Evolutionary conservation across 2,329 filamentous ascomycete genomes (phyloP).

Genomic region (Camillea tinctor): DNA sequence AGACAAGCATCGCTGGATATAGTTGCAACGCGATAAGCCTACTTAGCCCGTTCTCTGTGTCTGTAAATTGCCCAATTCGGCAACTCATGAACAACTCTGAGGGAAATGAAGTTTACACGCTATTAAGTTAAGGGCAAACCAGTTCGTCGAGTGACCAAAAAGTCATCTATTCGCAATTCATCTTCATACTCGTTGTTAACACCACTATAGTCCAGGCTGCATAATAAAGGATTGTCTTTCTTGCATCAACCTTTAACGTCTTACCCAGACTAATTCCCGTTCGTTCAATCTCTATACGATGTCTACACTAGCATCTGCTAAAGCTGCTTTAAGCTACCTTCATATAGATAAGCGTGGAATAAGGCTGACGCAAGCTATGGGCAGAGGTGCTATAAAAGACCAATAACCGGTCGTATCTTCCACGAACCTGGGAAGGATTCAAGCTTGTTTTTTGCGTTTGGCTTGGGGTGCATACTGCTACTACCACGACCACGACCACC

Average conservation of each 20-base stretch:
- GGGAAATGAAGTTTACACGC: background rate
- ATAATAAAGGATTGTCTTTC: too few species aligned
- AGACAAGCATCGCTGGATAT: background rate
- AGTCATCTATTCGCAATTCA: too few species aligned
- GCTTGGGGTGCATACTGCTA: constrained; percentile 15
- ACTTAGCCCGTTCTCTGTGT: background rate
- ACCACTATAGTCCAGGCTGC: too few species aligned
- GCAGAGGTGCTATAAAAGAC: constrained; percentile 4
- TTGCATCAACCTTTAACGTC: background rate
- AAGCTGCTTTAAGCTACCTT: background rate
- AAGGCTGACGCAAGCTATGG: constrained; percentile 3
- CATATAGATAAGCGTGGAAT: background rate
- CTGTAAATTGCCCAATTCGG: background rate
- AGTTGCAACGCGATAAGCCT: background rate
- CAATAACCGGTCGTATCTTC: constrained; percentile 1
- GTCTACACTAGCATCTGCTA: background rate
- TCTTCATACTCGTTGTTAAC: too few species aligned
- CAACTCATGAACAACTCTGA: background rate
- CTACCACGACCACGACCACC: background rate
- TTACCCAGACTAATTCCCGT: background rate
- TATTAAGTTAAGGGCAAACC: background rate
- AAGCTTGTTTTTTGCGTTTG: constrained; percentile 17
- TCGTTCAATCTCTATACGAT: background rate
- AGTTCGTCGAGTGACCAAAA: background rate
- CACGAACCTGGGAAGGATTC: constrained; percentile 11